Conservation (phyloP, 768 basidiomycete genomes). For the Brasilioporus rufonigricans region DNA sequence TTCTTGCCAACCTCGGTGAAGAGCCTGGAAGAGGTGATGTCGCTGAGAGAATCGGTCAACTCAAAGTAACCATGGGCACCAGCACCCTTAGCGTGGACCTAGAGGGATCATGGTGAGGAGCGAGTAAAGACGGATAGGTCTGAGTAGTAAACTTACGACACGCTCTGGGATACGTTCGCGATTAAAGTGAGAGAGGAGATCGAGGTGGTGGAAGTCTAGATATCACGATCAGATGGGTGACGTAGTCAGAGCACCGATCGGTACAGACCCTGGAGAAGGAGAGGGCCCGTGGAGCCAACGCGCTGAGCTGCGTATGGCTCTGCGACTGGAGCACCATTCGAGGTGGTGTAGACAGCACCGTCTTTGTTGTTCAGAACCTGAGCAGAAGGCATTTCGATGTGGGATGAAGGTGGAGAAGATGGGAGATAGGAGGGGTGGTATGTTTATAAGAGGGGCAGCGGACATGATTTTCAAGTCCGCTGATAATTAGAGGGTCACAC, state of each 20-base stretch:
- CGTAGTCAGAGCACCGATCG: not conserved
- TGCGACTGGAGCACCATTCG: slow-evolving; percentile 73
- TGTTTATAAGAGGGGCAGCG: slow-evolving; percentile 14
- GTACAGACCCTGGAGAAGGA: slow-evolving; percentile 76
- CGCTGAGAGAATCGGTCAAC: slow-evolving; percentile 81
- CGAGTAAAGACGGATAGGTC: not conserved
- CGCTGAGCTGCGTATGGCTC: slow-evolving; percentile 81
- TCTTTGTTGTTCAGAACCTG: slow-evolving; percentile 55
- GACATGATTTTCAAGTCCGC: slow-evolving; percentile 26
- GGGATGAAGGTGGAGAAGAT: not conserved
- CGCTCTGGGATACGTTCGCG: slow-evolving; percentile 96
- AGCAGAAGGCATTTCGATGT: slow-evolving; percentile 57
- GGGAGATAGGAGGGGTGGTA: not conserved
- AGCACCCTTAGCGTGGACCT: slow-evolving; percentile 91
- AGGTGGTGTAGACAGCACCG: slow-evolving; percentile 76
- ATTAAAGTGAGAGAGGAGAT: slow-evolving; percentile 88
- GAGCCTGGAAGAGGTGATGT: slow-evolving; percentile 70
- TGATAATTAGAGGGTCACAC: slow-evolving; percentile 9
- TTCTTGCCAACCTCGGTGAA: slow-evolving; percentile 66
- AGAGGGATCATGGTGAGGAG: slow-evolving; percentile 27
- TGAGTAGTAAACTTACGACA: slow-evolving; percentile 50
- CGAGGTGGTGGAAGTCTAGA: slow-evolving; percentile 86
- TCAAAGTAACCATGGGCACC: slow-evolving; percentile 94
- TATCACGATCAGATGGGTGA: slow-evolving; percentile 15
- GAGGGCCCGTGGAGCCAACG: slow-evolving; percentile 72